Evolutionary conservation across 2,329 filamentous ascomycete genomes (phyloP), one percentile per base, ranked within the genome.

Genomic region (Phialophora verrucosa): DNA sequence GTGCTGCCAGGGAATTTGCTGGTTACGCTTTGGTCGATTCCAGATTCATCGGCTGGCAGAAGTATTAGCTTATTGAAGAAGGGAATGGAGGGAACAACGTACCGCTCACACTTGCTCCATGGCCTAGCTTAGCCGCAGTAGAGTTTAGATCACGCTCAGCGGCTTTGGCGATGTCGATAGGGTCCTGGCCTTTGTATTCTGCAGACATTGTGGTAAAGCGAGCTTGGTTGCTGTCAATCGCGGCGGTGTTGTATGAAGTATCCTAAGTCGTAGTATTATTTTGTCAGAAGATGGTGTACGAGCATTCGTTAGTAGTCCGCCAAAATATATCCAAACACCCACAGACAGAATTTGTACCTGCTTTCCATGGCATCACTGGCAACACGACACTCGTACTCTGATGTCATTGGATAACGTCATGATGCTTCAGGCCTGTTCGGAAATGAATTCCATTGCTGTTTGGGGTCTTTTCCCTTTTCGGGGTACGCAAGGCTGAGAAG

Each of bases 121-220:
- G 53, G 59, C 71, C 71, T 2, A 60, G 56, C 69, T 80, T 81
- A 25, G 76, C 74, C 65, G 78, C 74, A 69, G 79, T 74, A 57
- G 74, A 73, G 70, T 79, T 80, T 31, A 81, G 77, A 55, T 81
- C 77, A 55, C 73, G 73, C 72, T 81, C 76, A 11, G 79, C 77
- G 49, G 76, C 66, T 64, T 71, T 66, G 27, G 78, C 75, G 51
- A 72, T 69, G 47, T 71, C 69, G 17, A 69, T 42, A 14, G 69
- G 72, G 57, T 71, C 66, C 63, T 70, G 58, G 42, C 67, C 63
- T 44, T 69, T 62, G 65, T 71, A 67, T 63, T 67, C 55, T 61
- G 60, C 62, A 49, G 67, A 69, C 67, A 69, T 69, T n/a, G 44
- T 63, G 27, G 7, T 42, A 35, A 8, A 12, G 38, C 10, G 32